phyloP scores from a whole-genome alignment of 1,284 basidiomycete genomes.

The Ustilago bromivora region DNA sequence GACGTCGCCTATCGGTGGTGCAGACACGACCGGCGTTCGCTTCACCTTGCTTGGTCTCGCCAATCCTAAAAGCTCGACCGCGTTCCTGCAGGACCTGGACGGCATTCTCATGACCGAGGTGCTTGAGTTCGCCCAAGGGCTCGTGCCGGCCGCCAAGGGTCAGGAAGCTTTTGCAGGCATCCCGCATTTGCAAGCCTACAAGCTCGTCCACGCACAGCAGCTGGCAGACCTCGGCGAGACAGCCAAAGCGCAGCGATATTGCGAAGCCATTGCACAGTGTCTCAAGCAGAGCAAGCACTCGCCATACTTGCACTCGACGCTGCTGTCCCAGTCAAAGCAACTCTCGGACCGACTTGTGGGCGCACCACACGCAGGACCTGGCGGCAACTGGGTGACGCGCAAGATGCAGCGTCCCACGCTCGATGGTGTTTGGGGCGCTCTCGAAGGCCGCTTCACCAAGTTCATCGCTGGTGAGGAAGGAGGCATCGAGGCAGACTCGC shows the following conservation, averaged over 20 bases:
- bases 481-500: slow-evolving; percentile 66
- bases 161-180: slow-evolving; percentile 86
- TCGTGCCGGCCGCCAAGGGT: slow-evolving; percentile 81
- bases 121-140: slow-evolving; percentile 87
- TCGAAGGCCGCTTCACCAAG: slow-evolving; percentile 94
- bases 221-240: slow-evolving; percentile 74
- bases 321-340: slow-evolving; percentile 83
- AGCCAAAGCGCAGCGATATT: slow-evolving; percentile 75
- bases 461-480: slow-evolving; percentile 81
- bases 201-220: slow-evolving; percentile 81
- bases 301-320: slow-evolving; percentile 77
- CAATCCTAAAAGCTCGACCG: slow-evolving; percentile 74
- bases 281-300: slow-evolving; percentile 76
- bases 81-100: slow-evolving; percentile 80
- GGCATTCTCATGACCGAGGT: slow-evolving; percentile 89
- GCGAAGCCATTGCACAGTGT: slow-evolving; percentile 85
- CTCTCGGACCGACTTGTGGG: slow-evolving; percentile 85
- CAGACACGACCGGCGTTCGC: slow-evolving; percentile 76
- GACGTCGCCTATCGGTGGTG: slow-evolving; percentile 80
- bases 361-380: slow-evolving; percentile 73
- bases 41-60: slow-evolving; percentile 77
- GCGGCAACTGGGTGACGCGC: slow-evolving; percentile 76
- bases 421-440: slow-evolving; percentile 90
- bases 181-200: slow-evolving; percentile 88
- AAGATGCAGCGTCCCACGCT: slow-evolving; percentile 81